Conservation (phyloP, 805 yeast genomes). For the Dipodascus albidus region DNA sequence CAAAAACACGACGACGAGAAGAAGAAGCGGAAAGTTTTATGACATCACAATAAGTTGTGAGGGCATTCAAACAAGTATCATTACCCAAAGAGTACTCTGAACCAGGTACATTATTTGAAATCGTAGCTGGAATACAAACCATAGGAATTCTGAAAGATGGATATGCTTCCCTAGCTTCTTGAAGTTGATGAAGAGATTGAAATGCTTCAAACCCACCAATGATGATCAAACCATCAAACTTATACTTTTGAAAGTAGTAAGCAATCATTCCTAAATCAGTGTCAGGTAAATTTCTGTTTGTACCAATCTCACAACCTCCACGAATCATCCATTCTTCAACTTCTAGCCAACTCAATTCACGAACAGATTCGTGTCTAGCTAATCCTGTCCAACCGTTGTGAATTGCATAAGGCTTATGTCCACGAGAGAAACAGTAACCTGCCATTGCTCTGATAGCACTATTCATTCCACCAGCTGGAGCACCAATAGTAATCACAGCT, state of each 20-base stretch:
- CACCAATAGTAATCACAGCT: conserved; percentile 88
- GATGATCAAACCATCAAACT: conserved; percentile 78
- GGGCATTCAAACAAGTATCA: conserved; percentile 88
- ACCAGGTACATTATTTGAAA: conserved; percentile 98
- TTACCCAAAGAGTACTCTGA: conserved; percentile 92
- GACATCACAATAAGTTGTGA: conserved; percentile 88
- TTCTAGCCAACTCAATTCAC: conserved; percentile 67
- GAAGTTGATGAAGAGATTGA: conserved; percentile 69
- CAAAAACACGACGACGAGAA: conserved; percentile 86
- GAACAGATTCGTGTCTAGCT: conserved; percentile 76
- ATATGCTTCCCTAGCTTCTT: conserved; percentile 61
- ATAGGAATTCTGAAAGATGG: conserved; percentile 93
- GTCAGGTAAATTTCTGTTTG: conserved; percentile 80
- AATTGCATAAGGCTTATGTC: conserved; percentile 84
- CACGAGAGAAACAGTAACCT: conserved; percentile 74
- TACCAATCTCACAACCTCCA: conserved; percentile 97
- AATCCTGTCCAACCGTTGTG: conserved; percentile 91
- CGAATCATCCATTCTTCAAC: conserved; percentile 78
- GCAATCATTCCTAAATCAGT: conserved; percentile 84
- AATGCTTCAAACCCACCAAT: conserved; percentile 99
- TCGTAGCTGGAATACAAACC: conserved; percentile 89
- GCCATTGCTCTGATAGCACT: conserved; percentile 89
- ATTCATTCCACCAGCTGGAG: conserved; percentile 95
- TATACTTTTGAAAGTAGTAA: conserved; percentile 79
- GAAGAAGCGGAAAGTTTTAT: conserved; percentile 93